Evolutionary conservation across 2,329 filamentous ascomycete species (phyloP).

Genomic region (Neopestalotiopsis sp.): DNA sequence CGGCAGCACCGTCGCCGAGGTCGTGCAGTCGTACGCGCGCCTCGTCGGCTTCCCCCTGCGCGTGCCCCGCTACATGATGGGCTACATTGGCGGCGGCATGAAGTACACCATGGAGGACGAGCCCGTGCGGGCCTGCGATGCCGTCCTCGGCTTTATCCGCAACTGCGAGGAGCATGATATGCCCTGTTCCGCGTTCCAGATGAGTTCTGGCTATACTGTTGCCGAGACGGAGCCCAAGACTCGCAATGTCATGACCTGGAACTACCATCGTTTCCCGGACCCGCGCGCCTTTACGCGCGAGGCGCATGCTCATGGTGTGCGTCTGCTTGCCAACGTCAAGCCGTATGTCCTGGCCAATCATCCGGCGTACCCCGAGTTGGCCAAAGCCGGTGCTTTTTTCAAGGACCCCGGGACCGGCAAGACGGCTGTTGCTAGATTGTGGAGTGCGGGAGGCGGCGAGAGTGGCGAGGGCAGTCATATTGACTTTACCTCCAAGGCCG

Average conservation of each 20-base stretch:
- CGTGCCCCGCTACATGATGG: constrained; percentile 75
- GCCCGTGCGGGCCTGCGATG: constrained; percentile 57
- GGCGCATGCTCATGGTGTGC: constrained; percentile 68
- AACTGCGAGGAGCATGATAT: constrained; percentile 70
- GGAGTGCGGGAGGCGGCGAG: constrained; percentile 75
- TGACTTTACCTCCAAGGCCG: constrained; percentile 72
- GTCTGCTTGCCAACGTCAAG: constrained; percentile 75
- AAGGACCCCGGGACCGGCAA: constrained; percentile 58
- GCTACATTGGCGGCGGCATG: constrained; percentile 72
- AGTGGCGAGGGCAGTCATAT: constrained; percentile 74
- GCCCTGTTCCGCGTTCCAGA: constrained; percentile 73
- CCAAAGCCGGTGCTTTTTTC: constrained; percentile 67
- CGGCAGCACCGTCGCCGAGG: constrained; percentile 68
- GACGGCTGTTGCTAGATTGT: constrained; percentile 66
- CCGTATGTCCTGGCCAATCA: constrained; percentile 73
- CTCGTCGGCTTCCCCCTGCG: constrained; percentile 72
- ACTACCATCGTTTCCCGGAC: constrained; percentile 71
- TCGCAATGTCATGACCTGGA: constrained; percentile 76
- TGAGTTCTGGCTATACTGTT: constrained; percentile 76
- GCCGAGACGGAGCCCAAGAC: constrained; percentile 71
- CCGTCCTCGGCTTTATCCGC: constrained; percentile 63
- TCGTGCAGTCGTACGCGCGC: constrained; percentile 70
- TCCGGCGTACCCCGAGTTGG: constrained; percentile 68
- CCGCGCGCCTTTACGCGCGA: constrained; percentile 67
- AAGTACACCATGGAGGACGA: constrained; percentile 58